Evolutionary conservation across 2,329 filamentous ascomycete species (phyloP), one percentile per base, ranked within the genome.

Genomic region (Epichloe baconii): DNA sequence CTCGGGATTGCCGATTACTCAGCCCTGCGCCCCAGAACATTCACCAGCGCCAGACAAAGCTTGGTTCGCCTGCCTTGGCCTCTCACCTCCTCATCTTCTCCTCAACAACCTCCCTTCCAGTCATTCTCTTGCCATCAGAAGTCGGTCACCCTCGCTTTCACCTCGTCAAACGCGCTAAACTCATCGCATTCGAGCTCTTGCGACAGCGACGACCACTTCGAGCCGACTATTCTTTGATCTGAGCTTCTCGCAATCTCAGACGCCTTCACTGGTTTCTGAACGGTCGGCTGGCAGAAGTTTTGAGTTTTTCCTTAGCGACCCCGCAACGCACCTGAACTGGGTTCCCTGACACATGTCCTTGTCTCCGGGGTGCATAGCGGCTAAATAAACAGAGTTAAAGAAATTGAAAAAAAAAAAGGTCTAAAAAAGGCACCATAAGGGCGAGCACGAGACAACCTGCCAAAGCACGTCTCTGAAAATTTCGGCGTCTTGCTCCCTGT

Each of bases 211-310:
- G 53, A 61, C 59, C 59, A 59, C 61, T 66, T 65, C 59, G 55
- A 60, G 62, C 65, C 65, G 64, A 67, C 64, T 63, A 55, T 64
- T 68, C 64, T 56, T 55, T 65, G 65, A 59, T 67, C 63, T 68
- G 65, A 58, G 58, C 17, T 59, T 60, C 55, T 54, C 51, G 57
- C 59, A 57, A 57, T 58, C 63, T 66, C 72, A 73, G 79, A 82
- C 74, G 71, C 79, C 79, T 82, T 82, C 60, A 79, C 72, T 82
- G 78, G 79, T 80, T 72, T 62, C 64, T 48, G 66, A 70, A 66
- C 65, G 61, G 66, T 66, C 63, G 64, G 63, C 60, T 53, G 62
- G 62, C 62, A 64, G 58, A 61, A 51, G 17, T 38, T 26, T 31
- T 31, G 26, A 31, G 26, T 31, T 31, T 31, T 31, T 31, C 26